These are phyloP conservation scores for Leptographium lundbergii DNA, from an alignment of 2,329 filamentous ascomycete genomes.

Conservation along the genomic window DNA sequence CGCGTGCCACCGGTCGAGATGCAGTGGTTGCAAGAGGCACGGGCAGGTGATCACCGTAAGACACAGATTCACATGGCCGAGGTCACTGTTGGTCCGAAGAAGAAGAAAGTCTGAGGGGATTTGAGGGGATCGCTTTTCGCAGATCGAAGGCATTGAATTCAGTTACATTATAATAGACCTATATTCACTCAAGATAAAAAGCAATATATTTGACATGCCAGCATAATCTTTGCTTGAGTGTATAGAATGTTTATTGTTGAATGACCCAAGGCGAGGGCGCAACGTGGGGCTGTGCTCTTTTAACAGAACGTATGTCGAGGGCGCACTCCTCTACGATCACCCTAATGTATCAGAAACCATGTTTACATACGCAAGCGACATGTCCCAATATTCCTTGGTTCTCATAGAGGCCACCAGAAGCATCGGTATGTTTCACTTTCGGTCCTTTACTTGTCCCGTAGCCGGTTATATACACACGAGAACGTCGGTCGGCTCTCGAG, in stretches of 20 bases:
- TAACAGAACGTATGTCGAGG: no score
- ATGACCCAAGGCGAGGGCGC: no score
- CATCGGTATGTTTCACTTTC: not conserved
- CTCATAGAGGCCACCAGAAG: no score
- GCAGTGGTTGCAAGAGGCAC: constrained; percentile 41
- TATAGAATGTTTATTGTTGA: no score
- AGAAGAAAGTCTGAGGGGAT: constrained; percentile 13
- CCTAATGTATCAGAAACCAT: not conserved
- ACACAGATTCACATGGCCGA: constrained; percentile 35
- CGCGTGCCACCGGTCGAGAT: constrained; percentile 39
- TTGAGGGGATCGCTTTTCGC: not conserved
- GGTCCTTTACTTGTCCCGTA: not conserved
- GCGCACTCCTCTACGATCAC: no score
- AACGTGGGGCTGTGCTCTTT: not conserved
- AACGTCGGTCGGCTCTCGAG: not conserved
- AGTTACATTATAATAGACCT: not conserved
- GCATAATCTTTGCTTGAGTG: no score
- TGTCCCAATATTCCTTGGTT: no score
- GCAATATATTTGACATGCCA: no score
- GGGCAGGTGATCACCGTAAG: constrained; percentile 25
- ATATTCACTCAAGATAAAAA: not conserved
- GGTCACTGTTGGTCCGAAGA: constrained; percentile 25
- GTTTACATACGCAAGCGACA: not conserved
- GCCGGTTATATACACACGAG: not conserved
- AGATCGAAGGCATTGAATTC: not conserved